Conservation (phyloP, 495 filamentous ascomycete species). For the Neurospora sp. region DNA sequence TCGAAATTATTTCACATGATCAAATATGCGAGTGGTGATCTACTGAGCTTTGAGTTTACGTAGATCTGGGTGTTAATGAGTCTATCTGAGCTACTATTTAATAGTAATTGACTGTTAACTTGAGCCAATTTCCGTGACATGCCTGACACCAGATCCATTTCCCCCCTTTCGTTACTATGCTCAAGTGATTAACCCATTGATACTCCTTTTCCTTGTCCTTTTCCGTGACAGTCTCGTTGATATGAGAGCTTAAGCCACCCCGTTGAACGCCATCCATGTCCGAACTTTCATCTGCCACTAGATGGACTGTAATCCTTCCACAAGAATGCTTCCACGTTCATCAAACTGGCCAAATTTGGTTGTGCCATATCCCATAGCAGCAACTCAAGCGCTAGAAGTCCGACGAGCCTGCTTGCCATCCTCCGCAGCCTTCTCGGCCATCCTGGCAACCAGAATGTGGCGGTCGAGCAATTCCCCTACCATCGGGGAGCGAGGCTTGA, state of each 20-base stretch:
- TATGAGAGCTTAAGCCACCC: not conserved
- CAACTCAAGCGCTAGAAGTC: not conserved
- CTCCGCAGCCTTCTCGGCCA: not conserved
- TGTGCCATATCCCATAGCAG: not conserved
- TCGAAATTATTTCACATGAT: not conserved
- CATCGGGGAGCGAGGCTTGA: slow-evolving; percentile 7
- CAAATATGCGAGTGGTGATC: not conserved
- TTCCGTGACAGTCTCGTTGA: not conserved
- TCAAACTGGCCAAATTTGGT: not conserved
- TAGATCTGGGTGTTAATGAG: not conserved
- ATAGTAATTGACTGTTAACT: not conserved
- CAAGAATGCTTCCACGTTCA: not conserved
- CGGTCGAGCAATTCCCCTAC: slow-evolving; percentile 6
- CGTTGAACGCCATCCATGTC: not conserved
- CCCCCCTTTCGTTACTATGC: not conserved
- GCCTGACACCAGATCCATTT: not conserved
- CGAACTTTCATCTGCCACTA: not conserved
- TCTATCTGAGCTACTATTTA: not conserved
- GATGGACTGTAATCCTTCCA: not conserved
- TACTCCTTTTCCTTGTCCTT: not conserved
- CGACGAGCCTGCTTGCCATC: not conserved
- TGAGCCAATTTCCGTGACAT: no score
- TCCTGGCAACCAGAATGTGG: not conserved
- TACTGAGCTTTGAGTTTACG: not conserved
- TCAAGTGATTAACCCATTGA: not conserved